Percentiles rank a stretch among this genome's conserved stretches.
Evolutionary conservation across 169 alveolate genomes (phyloP).

Genomic region (Sarcocystis neurona): DNA sequence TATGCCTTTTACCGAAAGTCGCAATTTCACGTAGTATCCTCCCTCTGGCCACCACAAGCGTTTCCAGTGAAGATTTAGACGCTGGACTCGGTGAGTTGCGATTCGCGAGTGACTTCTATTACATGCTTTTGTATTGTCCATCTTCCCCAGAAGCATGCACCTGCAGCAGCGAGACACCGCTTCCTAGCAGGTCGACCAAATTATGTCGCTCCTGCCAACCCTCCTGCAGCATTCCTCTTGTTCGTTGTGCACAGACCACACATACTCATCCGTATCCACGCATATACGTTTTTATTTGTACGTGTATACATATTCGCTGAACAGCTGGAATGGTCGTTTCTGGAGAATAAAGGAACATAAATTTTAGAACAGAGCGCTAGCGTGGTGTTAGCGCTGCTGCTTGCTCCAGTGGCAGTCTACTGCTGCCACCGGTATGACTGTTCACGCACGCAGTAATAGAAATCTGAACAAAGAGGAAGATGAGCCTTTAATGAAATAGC

Average conservation of each 20-base stretch:
- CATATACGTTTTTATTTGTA: not conserved
- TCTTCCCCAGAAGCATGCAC: conserved; percentile 84
- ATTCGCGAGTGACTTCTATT: conserved; percentile 79
- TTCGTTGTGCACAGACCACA: not conserved
- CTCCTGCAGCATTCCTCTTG: not conserved
- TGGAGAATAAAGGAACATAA: not conserved
- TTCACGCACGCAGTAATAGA: too few species aligned
- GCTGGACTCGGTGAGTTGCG: conserved; percentile 76
- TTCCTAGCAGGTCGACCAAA: not conserved
- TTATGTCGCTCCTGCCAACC: not conserved
- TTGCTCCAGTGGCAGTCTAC: too few species aligned
- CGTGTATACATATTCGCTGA: not conserved
- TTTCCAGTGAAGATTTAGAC: conserved; percentile 79
- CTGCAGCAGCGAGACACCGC: conserved; percentile 61
- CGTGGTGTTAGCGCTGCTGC: too few species aligned
- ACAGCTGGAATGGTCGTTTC: not conserved
- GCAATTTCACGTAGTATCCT: conserved; percentile 75
- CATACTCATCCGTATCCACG: not conserved
- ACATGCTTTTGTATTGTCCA: conserved; percentile 84
- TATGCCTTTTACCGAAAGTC: conserved; percentile 81
- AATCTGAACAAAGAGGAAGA: too few species aligned
- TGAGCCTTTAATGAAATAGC: too few species aligned
- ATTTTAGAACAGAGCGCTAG: not conserved
- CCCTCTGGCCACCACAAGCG: conserved; percentile 80
- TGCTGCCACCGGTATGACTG: too few species aligned